Percentiles rank a stretch among this genome's conserved stretches.
Evolutionary conservation across 2,329 filamentous ascomycete genomes (phyloP).

Genomic region (Botrytis galanthina): DNA sequence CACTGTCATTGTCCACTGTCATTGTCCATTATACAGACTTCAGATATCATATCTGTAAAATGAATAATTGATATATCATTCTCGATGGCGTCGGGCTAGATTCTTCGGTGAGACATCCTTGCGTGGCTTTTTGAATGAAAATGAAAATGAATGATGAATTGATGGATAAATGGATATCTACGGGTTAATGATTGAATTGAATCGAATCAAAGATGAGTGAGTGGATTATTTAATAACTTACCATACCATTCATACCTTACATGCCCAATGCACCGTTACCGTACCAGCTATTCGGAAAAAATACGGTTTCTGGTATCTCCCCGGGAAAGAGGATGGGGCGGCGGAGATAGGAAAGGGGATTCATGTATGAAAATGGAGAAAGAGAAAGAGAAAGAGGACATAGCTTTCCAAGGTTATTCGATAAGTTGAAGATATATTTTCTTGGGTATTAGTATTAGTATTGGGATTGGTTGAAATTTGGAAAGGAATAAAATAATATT

Average conservation of each 20-base stretch:
- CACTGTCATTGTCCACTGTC: too few relatives aligned
- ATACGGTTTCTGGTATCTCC: background rate
- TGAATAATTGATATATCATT: background rate
- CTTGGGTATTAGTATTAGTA: background rate
- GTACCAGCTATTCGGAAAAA: background rate
- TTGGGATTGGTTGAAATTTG: background rate
- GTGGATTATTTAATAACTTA: background rate
- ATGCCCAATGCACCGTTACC: background rate
- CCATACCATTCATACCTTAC: background rate
- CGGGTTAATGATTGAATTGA: background rate
- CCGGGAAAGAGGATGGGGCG: background rate
- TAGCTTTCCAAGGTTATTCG: background rate
- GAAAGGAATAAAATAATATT: background rate
- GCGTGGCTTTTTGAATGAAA: background rate
- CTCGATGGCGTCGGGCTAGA: background rate
- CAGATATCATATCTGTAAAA: background rate
- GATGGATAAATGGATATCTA: background rate
- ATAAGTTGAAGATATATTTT: background rate
- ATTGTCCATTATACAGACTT: background rate
- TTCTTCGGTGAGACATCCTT: slow-evolving; percentile 1
- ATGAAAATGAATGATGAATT: background rate
- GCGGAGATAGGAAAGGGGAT: background rate
- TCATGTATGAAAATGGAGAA: background rate
- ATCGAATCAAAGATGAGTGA: background rate
- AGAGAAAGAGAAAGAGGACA: background rate